phyloP scores from a whole-genome alignment of 2,329 filamentous ascomycete genomes.

The Pseudogymnoascus sp. region DNA sequence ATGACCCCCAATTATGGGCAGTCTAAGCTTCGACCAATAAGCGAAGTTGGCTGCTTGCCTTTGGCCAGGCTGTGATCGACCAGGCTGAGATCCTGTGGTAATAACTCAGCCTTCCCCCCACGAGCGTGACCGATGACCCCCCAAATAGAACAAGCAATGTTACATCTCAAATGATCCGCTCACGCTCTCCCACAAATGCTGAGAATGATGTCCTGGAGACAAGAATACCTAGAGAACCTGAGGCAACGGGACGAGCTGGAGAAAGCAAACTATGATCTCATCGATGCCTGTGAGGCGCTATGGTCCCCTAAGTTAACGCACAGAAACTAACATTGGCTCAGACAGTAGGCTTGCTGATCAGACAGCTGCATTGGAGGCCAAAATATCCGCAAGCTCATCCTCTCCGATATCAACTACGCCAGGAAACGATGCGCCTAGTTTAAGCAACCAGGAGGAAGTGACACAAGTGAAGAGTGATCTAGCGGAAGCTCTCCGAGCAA shows the following conservation, averaged over 20 bases:
- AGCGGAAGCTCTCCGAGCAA: constrained; percentile 66
- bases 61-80: not conserved
- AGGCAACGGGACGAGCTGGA: constrained; percentile 63
- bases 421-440: constrained; percentile 22
- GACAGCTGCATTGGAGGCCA: constrained; percentile 52
- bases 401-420: constrained; percentile 25
- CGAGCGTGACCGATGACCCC: not conserved
- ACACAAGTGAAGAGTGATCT: constrained; percentile 59
- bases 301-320: constrained; percentile 15
- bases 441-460: constrained; percentile 25
- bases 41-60: constrained; percentile 3
- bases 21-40: constrained; percentile 7
- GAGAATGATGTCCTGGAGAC: constrained; percentile 49
- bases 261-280: constrained; percentile 54
- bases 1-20: constrained; percentile 7
- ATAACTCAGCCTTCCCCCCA: constrained; percentile 7
- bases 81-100: constrained; percentile 1
- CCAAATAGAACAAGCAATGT: not conserved
- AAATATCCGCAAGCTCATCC: constrained; percentile 36
- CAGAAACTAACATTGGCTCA: constrained; percentile 28
- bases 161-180: not conserved
- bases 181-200: constrained; percentile 8
- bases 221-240: constrained; percentile 71
- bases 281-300: constrained; percentile 61
- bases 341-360: constrained; percentile 60